phyloP scores from a whole-genome alignment of 345 rosid genomes.

The Euphorbia pulcherrima region DNA sequence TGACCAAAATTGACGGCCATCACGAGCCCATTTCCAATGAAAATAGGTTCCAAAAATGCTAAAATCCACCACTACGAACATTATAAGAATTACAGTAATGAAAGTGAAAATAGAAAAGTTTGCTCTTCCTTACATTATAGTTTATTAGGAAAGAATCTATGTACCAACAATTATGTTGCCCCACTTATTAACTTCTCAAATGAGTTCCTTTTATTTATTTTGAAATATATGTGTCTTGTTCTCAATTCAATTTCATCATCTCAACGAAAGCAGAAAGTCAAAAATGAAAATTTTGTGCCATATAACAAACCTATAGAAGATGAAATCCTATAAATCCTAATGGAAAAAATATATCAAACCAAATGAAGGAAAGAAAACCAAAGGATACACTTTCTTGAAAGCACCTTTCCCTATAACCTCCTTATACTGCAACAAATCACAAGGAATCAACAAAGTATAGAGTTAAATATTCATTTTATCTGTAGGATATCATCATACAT shows the following conservation, averaged over 20 bases:
- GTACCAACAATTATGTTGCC: no score
- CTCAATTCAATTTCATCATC: not conserved
- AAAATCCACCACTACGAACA: no score
- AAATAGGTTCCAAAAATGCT: no score
- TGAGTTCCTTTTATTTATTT: not conserved
- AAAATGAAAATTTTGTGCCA: not conserved
- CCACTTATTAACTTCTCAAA: not conserved
- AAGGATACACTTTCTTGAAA: slow-evolving; percentile 80
- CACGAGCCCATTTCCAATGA: no score
- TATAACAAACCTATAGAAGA: no score
- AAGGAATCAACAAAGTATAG: not conserved
- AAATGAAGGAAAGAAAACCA: not conserved
- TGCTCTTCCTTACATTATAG: no score
- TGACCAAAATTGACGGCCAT: no score
- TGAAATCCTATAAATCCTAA: no score
- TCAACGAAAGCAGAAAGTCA: not conserved
- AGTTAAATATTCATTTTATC: not conserved
- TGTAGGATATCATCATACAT: not conserved
- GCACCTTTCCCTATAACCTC: slow-evolving; percentile 75
- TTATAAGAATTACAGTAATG: no score
- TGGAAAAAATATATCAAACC: not conserved
- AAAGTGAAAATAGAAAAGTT: no score
- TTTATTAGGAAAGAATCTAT: no score
- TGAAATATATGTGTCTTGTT: no score
- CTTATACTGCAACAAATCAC: slow-evolving; percentile 71